phyloP scores from a whole-genome alignment of 2,329 filamentous ascomycete genomes.

The Aspergillus sp. region DNA sequence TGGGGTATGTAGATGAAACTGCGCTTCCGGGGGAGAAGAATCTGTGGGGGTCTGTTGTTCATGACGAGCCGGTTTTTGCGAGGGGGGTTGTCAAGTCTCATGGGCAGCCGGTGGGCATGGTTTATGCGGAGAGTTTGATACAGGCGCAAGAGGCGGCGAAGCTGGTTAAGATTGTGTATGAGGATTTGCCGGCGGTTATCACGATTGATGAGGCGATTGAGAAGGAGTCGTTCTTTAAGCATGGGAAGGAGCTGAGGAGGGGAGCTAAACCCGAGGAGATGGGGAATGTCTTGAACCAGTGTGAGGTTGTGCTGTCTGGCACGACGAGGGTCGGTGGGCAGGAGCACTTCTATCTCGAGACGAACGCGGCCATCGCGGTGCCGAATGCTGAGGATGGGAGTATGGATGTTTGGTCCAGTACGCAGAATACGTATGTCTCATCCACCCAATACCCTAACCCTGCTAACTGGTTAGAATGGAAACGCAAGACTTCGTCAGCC shows the following conservation, averaged over 20 bases:
- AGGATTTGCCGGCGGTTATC: slow-evolving; percentile 84
- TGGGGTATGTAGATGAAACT: slow-evolving; percentile 82
- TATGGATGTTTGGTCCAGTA: slow-evolving; percentile 90
- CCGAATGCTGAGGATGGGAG: slow-evolving; percentile 92
- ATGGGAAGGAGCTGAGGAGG: slow-evolving; percentile 76
- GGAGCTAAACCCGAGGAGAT: slow-evolving; percentile 67
- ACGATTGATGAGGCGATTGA: slow-evolving; percentile 96
- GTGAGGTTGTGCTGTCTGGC: slow-evolving; percentile 45
- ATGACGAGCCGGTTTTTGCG: slow-evolving; percentile 88
- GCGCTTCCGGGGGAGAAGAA: slow-evolving; percentile 81
- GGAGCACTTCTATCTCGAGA: slow-evolving; percentile 97
- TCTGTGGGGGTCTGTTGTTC: slow-evolving; percentile 82
- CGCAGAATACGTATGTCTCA: slow-evolving; percentile 69
- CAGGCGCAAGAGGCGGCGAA: slow-evolving; percentile 75
- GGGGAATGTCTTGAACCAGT: slow-evolving; percentile 72
- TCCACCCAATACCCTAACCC: too few relatives aligned
- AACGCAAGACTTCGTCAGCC: slow-evolving; percentile 75
- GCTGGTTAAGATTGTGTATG: slow-evolving; percentile 84
- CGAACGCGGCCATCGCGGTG: slow-evolving; percentile 78
- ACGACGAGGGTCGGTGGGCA: slow-evolving; percentile 88
- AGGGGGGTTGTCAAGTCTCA: slow-evolving; percentile 85
- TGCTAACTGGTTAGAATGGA: slow-evolving; percentile 58
- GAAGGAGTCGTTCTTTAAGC: slow-evolving; percentile 81
- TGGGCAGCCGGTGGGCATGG: slow-evolving; percentile 87
- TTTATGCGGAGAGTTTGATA: slow-evolving; percentile 78